A percentile compares a stretch with the other conserved stretches of the same genome.
These are phyloP conservation scores for Sporothrix globosa DNA, from an alignment of 2,329 filamentous ascomycete genomes.

Conservation along the genomic window DNA sequence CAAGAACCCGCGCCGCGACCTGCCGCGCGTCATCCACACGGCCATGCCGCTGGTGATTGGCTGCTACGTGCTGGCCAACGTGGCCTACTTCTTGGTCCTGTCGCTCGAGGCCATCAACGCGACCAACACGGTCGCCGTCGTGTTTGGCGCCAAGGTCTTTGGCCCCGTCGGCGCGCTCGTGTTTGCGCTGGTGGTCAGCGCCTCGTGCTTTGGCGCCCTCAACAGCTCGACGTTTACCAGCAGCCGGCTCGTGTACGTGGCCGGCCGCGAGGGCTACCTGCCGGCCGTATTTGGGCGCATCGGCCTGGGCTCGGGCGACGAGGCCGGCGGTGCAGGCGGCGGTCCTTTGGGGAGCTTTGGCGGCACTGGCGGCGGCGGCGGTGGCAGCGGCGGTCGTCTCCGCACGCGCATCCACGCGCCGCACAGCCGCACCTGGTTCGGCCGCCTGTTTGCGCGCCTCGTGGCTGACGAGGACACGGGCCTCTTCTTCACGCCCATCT, in stretches of 20 bases:
- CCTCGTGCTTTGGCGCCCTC: constrained; percentile 90
- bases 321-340: background rate
- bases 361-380: background rate
- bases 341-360: background rate
- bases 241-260: constrained; percentile 87
- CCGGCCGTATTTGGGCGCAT: constrained; percentile 81
- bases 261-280: constrained; percentile 93
- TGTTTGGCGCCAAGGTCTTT: constrained; percentile 89
- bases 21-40: constrained; percentile 93
- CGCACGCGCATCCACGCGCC: constrained; percentile 40
- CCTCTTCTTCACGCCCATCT: constrained; percentile 91
- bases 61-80: constrained; percentile 86
- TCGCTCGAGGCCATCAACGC: constrained; percentile 78
- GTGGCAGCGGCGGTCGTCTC: constrained; percentile 21
- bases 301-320: constrained; percentile 59
- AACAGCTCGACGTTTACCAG: constrained; percentile 95
- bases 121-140: constrained; percentile 92
- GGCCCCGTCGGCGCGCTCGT: constrained; percentile 79
- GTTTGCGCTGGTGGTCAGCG: constrained; percentile 85
- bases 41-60: constrained; percentile 93
- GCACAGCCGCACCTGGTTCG: constrained; percentile 60
- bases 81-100: constrained; percentile 92
- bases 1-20: constrained; percentile 83
- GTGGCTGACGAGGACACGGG: constrained; percentile 77
- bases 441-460: constrained; percentile 61